Evolutionary conservation across 1,284 basidiomycete genomes (phyloP), one percentile per base, ranked within the genome.

Genomic region (Jaminaea rosea): DNA sequence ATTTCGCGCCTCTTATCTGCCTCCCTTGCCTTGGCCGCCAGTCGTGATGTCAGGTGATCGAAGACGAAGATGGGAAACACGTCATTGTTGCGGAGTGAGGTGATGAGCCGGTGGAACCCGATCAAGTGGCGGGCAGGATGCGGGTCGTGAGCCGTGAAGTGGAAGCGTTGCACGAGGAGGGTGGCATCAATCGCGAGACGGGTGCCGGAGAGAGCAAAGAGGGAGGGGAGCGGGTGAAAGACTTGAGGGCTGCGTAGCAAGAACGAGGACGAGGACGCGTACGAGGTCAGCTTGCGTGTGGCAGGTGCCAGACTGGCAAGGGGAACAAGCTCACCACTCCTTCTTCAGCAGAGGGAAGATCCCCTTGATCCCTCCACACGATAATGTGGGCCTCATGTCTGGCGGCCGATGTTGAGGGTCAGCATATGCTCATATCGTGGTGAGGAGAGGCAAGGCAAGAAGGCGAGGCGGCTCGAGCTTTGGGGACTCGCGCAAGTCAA

Each of bases 181-280:
- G 67, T 65, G 21, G 63, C 66, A 52, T 69, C 64, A 45, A 65
- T 60, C 19, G 66, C 64, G 26, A 66, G 55, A 4, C 58, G 55
- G 7, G 60, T 24, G 11, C 52, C 58, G 23, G 50, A 50, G 7
- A 62, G 56, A 13, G 56, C 45, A 4, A 58, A 27, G 27, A 60
- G 1, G 56, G 9, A n/a, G 57, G 55, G 3, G 57, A 49, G 21
- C 48, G 52, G 24, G 56, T 60, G 44, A 57, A 52, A 21, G 57
- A 29, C 27, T 4, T 47, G 46, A 13, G 26, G 19, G 28, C n/a
- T 19, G 37, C 37, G 37, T 8, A 10, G 15, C 37, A 17, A 19
- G 37, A 19, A 10, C 9, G 6, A 23, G 21, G 11, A 41, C 37
- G 11, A 10, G 21, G 11, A 41, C 15, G 37, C 11, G 11, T 10